Conservation (phyloP, 345 rosid genomes). For the Rubroshorea leprosula region DNA sequence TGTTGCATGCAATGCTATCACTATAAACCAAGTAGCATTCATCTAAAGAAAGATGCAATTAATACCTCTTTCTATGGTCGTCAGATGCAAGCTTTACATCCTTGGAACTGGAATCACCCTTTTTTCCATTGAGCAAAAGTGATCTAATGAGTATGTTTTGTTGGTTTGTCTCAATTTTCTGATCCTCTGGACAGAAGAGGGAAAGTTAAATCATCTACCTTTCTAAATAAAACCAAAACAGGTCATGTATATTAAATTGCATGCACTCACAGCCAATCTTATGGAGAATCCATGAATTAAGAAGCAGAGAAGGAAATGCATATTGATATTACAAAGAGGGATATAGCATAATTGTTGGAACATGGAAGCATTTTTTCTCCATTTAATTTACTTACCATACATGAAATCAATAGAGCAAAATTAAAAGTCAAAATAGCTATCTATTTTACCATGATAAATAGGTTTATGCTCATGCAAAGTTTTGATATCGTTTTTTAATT, state of each 20-base stretch:
- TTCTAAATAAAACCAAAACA: not conserved
- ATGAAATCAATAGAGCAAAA: too few species aligned
- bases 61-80: slow-evolving; percentile 66
- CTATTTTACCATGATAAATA: not conserved
- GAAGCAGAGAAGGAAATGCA: not conserved
- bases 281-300: too few species aligned
- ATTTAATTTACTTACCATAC: too few species aligned
- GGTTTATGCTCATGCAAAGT: not conserved
- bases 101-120: slow-evolving; percentile 52
- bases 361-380: not conserved
- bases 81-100: slow-evolving; percentile 49
- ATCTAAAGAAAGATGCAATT: not conserved
- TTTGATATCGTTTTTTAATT: not conserved
- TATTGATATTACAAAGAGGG: not conserved
- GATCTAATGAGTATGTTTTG: slow-evolving; percentile 85
- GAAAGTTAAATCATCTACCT: slow-evolving; percentile 14
- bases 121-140: slow-evolving; percentile 60
- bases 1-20: not conserved
- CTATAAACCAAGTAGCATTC: not conserved
- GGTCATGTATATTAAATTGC: too few species aligned
- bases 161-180: slow-evolving; percentile 72
- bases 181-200: slow-evolving; percentile 45
- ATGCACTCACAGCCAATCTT: too few species aligned
- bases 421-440: not conserved
- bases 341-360: not conserved